Evolutionary conservation across 148 eudicot genomes (phyloP), one percentile per base, ranked within the genome.

Genomic region (Cornus kousa): DNA sequence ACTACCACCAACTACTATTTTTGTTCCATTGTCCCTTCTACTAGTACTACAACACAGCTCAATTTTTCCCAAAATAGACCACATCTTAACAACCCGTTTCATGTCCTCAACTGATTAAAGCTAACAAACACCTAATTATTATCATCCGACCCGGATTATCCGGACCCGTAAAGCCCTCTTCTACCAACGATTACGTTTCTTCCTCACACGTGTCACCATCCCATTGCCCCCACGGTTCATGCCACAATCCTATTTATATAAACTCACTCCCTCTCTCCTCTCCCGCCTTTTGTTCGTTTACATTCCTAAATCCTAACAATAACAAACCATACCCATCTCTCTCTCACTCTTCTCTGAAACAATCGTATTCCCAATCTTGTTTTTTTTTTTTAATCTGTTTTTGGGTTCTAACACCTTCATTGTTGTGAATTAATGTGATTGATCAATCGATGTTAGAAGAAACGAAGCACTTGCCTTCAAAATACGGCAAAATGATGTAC

Each of bases 191-290:
- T 75, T n/a, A 60, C 24, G 53, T 66, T 2, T 65, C 5, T 14
- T 33, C 72, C 68, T 32, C 12, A 76, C 81, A 84, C 76, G 57
- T 73, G 83, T 73, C 75, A 39, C 14, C 64, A 39, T 79, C 77
- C 59, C 70, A 73, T 76, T 70, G 70, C 48, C 14, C 67, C 71
- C 10, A 8, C 37, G 37, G 1, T 31, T 12, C 20, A 5, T 43
- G n/a, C 28, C 28, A 28, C 28, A 0, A 28, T 28, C 28, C 28
- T 28, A 28, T 28, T 28, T 28, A 28, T 28, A 67, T 62, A 24
- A 16, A 33, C 55, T 76, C 37, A 1, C 37, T 43, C 2, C 28
- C 31, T 71, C 67, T 33, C 74, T 70, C 60, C 73, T 74, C 85
- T 77, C 80, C 77, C 81, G 73, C 81, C 76, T 76, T 77, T 66